A percentile compares a stretch with the other conserved stretches of the same genome.
These are phyloP conservation scores for Rutstroemia sp. DNA, from an alignment of 2,329 filamentous ascomycete genomes.

Conservation along the genomic window DNA sequence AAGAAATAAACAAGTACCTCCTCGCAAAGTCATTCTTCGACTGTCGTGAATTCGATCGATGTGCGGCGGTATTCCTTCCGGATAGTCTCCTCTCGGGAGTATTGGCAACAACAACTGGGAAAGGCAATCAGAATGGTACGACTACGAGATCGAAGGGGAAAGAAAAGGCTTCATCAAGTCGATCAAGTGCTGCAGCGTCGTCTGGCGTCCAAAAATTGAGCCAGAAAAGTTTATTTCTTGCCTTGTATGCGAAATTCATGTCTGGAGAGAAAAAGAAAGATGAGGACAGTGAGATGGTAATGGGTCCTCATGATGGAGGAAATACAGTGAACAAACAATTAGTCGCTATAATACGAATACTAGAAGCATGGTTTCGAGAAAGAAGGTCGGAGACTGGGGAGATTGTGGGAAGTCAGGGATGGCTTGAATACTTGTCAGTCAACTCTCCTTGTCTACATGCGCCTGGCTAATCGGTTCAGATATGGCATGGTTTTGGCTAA, in stretches of 20 bases:
- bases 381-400: constrained; percentile 51
- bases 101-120: constrained; percentile 37
- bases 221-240: constrained; percentile 86
- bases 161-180: constrained; percentile 28
- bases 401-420: constrained; percentile 68
- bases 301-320: constrained; percentile 85
- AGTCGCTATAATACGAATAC: constrained; percentile 61
- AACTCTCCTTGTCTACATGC: neutral
- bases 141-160: constrained; percentile 57
- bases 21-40: constrained; percentile 93
- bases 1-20: constrained; percentile 76
- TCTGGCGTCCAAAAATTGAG: constrained; percentile 53
- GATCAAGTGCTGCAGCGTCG: constrained; percentile 9
- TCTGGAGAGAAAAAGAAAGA: constrained; percentile 94
- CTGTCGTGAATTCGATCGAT: constrained; percentile 90
- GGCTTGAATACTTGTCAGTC: constrained; percentile 72
- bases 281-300: constrained; percentile 94
- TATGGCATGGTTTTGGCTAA: constrained; percentile 88
- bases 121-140: constrained; percentile 31
- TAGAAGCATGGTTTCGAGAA: constrained; percentile 75
- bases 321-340: constrained; percentile 81
- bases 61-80: constrained; percentile 82
- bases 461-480: constrained; percentile 30
- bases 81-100: constrained; percentile 66
- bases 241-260: constrained; percentile 86